Base-by-base conservation (phyloP, 1,284 basidiomycete genomes). In the Puccinia novopanici region DNA sequence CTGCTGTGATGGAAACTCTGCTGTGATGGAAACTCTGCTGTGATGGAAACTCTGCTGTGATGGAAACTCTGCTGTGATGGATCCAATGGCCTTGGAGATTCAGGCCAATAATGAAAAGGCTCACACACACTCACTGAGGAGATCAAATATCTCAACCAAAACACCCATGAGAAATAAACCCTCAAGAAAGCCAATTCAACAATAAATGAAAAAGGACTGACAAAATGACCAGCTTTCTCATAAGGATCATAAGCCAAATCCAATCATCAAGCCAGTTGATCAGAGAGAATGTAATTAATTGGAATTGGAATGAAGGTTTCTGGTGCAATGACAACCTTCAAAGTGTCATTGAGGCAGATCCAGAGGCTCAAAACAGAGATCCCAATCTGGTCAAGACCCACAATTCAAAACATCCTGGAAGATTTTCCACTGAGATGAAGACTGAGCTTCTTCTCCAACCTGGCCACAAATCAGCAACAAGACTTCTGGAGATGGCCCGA, bases 221-320 rank as follows among this genome's bases (percentile, higher is more conserved):
- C 8, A 63, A 37, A 63, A 19, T 19, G 27, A 63, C 30, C 19
- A 19, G 13, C 59, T 63, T 19, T 10, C 34, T 10, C 59, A 63
- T 27, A 63, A 63, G 34, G 27, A 63, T 6, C 59, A 34, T 27
- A 63, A 63, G 34, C 17, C 59, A 30, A 63, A 63, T 24, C 3
- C 24, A 19, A 34, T 63, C 8, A 63, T 63, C 59, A 63, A 63
- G 59, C 59, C 59, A 3, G 59, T n/a, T 68, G 37, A n/a, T 68
- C 45, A 15, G 45, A 8, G 65, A 68, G 24, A 68, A 68, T 10
- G 30, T 68, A 3, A 17, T 19, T 8, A 68, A 68, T 4, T 15
- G 65, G 40, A 68, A n/a, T n/a, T n/a, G n/a, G n/a, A n/a, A n/a
- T n/a, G n/a, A n/a, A n/a, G n/a, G n/a, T n/a, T n/a, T n/a, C 37